These are phyloP conservation scores for Mycena floridula DNA, from an alignment of 768 basidiomycete species.

Conservation along the genomic window DNA sequence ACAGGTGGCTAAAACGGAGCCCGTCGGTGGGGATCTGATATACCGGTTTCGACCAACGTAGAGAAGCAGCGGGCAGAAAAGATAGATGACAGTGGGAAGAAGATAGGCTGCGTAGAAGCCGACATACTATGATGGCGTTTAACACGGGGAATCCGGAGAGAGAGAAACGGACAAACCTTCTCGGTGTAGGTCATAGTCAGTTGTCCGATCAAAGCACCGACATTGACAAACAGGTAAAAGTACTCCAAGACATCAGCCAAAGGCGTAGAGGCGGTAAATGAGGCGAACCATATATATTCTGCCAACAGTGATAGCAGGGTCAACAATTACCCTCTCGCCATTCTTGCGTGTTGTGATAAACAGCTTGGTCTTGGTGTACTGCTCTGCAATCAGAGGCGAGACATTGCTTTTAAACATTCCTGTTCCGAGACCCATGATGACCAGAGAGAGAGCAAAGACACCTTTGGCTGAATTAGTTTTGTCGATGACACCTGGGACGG, in stretches of 20 bases:
- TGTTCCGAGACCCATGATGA: conserved; percentile 57
- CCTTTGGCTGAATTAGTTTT: conserved; percentile 38
- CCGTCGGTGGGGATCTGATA: conserved; percentile 49
- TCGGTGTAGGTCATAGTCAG: conserved; percentile 64
- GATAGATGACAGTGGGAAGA: conserved; percentile 57
- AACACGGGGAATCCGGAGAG: not conserved
- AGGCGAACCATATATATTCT: conserved; percentile 79
- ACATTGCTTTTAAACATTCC: conserved; percentile 77
- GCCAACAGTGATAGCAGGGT: conserved; percentile 60
- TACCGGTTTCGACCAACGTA: conserved; percentile 50
- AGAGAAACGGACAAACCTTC: conserved; percentile 30
- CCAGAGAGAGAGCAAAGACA: conserved; percentile 50
- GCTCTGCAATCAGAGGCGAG: conserved; percentile 74
- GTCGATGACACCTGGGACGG: conserved; percentile 61
- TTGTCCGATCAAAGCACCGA: conserved; percentile 66
- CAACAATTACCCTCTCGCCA: conserved; percentile 72
- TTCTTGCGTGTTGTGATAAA: conserved; percentile 42
- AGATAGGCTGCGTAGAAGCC: conserved; percentile 65
- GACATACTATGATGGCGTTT: conserved; percentile 34
- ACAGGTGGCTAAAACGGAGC: conserved; percentile 53
- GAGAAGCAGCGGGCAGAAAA: conserved; percentile 57
- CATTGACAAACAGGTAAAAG: conserved; percentile 69
- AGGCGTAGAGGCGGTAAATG: conserved; percentile 25
- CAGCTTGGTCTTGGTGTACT: conserved; percentile 49
- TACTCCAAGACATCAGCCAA: conserved; percentile 27